These are phyloP conservation scores for Linaria vulgaris DNA, from an alignment of 257 asterid species.

Conservation along the genomic window DNA sequence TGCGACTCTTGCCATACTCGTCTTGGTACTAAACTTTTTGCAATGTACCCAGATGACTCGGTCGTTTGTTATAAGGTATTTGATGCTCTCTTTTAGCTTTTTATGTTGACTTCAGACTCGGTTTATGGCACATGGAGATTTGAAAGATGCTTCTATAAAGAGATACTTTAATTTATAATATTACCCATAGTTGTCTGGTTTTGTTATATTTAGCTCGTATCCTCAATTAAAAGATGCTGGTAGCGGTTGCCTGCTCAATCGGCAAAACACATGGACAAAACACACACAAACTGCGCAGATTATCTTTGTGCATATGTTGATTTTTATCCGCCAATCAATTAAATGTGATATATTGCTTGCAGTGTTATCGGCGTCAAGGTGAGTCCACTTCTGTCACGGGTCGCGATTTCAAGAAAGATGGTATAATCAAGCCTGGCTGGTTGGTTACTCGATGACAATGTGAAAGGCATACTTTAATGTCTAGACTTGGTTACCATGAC, in stretches of 20 bases:
- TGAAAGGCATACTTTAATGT: not conserved
- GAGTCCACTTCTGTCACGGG: slow-evolving; percentile 78
- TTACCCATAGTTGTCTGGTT: not conserved
- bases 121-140: not conserved
- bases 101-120: not conserved
- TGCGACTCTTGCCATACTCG: slow-evolving; percentile 95
- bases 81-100: slow-evolving; percentile 11
- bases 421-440: slow-evolving; percentile 78
- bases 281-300: slow-evolving; percentile 6
- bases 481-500: slow-evolving; percentile 9
- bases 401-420: slow-evolving; percentile 64
- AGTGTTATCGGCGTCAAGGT: slow-evolving; percentile 95
- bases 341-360: slow-evolving; percentile 27
- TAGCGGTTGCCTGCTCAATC: not conserved
- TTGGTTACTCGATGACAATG: slow-evolving; percentile 68
- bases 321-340: slow-evolving; percentile 3
- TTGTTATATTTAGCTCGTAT: not conserved
- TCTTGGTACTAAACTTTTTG: slow-evolving; percentile 93
- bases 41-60: slow-evolving; percentile 98
- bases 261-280: not conserved
- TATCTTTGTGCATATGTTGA: slow-evolving; percentile 2
- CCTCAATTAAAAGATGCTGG: slow-evolving; percentile 3
- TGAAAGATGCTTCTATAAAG: not conserved
- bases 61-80: slow-evolving; percentile 91
- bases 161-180: not conserved